These are phyloP conservation scores for Trichothecium roseum DNA, from an alignment of 2,329 filamentous ascomycete species.

Conservation along the genomic window DNA sequence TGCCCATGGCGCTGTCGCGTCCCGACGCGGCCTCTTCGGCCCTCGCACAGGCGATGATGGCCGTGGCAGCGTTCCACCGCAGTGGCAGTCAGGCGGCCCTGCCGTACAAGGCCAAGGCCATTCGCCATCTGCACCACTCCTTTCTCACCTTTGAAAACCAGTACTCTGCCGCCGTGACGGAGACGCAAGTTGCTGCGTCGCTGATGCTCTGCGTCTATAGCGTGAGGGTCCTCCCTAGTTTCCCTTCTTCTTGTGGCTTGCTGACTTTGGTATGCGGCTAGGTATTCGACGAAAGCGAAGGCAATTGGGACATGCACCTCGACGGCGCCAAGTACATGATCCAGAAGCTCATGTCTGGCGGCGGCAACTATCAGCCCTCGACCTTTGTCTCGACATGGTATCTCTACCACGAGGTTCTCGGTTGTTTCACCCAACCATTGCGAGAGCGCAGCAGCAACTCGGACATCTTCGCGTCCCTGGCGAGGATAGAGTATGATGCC, in stretches of 20 bases:
- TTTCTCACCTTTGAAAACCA: conserved; percentile 16
- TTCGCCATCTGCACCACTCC: conserved; percentile 19
- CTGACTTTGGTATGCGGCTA: conserved; percentile 9
- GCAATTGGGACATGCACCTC: conserved; percentile 33
- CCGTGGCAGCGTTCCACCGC: conserved; percentile 31
- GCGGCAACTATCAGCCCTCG: conserved; percentile 10
- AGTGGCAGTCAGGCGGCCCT: conserved; percentile 27
- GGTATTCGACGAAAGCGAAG: conserved; percentile 38
- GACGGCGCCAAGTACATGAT: conserved; percentile 29
- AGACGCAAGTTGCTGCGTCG: conserved; percentile 31
- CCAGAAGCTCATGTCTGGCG: conserved; percentile 13
- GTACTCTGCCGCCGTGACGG: conserved; percentile 8
- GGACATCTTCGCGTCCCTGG: conserved; percentile 1
- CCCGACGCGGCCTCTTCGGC: conserved; percentile 22
- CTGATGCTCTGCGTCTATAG: conserved; percentile 42
- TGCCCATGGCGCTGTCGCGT: conserved; percentile 32
- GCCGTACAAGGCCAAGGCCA: conserved; percentile 29
- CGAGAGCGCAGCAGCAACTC: conserved; percentile 3
- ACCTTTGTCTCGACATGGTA: conserved; percentile 35
- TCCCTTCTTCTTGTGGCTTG: conserved; percentile 6
- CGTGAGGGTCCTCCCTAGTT: conserved; percentile 16
- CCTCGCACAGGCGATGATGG: conserved; percentile 32
- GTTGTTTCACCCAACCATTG: conserved; percentile 28
- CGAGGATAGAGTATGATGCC: neutral
- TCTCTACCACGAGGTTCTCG: conserved; percentile 34